Percentiles rank a stretch among this genome's conserved stretches.
Evolutionary conservation across 202 grass and related monocot species (phyloP).

Genomic region (Eragrostis tef): DNA sequence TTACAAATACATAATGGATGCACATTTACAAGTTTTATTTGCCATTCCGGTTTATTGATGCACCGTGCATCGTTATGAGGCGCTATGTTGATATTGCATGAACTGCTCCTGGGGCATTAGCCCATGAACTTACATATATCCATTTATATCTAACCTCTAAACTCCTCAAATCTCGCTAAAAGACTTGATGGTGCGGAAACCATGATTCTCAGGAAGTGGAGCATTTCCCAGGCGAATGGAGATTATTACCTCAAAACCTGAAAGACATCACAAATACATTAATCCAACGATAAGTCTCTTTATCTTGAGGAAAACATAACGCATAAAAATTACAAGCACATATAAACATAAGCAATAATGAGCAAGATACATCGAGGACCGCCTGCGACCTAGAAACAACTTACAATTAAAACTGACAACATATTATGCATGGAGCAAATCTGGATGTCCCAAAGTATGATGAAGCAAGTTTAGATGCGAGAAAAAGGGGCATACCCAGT

Average conservation of each 20-base stretch:
- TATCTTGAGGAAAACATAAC: not conserved
- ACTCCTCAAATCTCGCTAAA: constrained; percentile 67
- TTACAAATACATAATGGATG: not conserved
- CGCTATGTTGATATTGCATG: not conserved
- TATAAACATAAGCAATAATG: not conserved
- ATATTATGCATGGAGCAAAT: not conserved
- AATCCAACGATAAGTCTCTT: not conserved
- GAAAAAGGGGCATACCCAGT: not conserved
- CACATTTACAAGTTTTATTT: constrained; percentile 33
- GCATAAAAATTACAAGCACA: not conserved
- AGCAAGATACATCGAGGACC: not conserved
- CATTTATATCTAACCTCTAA: not conserved
- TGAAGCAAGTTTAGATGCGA: too few species aligned
- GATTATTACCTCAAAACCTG: constrained; percentile 76
- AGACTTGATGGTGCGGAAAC: constrained; percentile 71
- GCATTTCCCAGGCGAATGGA: constrained; percentile 79
- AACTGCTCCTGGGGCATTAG: not conserved
- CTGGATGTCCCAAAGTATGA: too few species aligned
- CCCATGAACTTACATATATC: constrained; percentile 3
- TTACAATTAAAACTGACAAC: not conserved
- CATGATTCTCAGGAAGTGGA: constrained; percentile 70
- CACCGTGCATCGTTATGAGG: not conserved
- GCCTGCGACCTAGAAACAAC: not conserved
- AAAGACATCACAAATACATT: constrained; percentile 10
- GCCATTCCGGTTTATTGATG: constrained; percentile 20